These are phyloP conservation scores for Boletus speciosus DNA, from an alignment of 768 basidiomycete species.

Conservation along the genomic window DNA sequence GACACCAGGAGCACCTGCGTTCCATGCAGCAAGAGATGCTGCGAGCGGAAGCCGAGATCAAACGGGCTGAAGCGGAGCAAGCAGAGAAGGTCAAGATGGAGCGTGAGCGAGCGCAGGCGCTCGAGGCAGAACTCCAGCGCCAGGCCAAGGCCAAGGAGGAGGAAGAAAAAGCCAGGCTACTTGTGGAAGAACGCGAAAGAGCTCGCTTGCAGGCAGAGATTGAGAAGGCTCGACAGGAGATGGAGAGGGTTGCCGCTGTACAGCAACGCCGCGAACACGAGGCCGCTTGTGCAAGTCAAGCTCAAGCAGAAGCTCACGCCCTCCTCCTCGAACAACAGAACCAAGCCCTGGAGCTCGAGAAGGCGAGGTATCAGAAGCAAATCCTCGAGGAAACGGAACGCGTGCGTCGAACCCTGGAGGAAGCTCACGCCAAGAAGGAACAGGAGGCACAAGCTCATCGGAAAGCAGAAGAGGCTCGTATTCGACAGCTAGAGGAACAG, in stretches of 20 bases:
- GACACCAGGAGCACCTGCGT: conserved; percentile 30
- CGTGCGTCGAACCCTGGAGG: conserved; percentile 21
- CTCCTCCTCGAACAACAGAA: conserved; percentile 23
- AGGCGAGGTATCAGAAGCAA: conserved; percentile 21
- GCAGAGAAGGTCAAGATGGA: conserved; percentile 24
- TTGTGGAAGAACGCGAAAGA: conserved; percentile 29
- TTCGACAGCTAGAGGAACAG: conserved; percentile 26
- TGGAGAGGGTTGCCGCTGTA: conserved; percentile 23
- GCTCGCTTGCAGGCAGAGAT: conserved; percentile 29
- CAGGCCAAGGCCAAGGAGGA: conserved; percentile 22
- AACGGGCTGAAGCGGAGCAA: conserved; percentile 22
- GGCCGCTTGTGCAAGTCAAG: conserved; percentile 19
- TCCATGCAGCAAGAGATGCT: conserved; percentile 26
- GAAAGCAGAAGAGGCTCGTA: conserved; percentile 24
- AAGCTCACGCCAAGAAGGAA: conserved; percentile 26
- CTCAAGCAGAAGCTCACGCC: conserved; percentile 27
- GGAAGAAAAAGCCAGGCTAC: conserved; percentile 21
- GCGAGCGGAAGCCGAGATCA: conserved; percentile 23
- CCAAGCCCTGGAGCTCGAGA: conserved; percentile 21
- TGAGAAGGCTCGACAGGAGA: conserved; percentile 22
- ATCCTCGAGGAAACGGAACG: conserved; percentile 27
- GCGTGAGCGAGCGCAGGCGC: conserved; percentile 29
- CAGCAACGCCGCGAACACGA: conserved; percentile 27
- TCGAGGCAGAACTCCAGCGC: conserved; percentile 29
- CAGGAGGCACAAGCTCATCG: conserved; percentile 16